Evolutionary conservation across 2,329 filamentous ascomycete genomes (phyloP).

Genomic region (Nemania bipapillata): DNA sequence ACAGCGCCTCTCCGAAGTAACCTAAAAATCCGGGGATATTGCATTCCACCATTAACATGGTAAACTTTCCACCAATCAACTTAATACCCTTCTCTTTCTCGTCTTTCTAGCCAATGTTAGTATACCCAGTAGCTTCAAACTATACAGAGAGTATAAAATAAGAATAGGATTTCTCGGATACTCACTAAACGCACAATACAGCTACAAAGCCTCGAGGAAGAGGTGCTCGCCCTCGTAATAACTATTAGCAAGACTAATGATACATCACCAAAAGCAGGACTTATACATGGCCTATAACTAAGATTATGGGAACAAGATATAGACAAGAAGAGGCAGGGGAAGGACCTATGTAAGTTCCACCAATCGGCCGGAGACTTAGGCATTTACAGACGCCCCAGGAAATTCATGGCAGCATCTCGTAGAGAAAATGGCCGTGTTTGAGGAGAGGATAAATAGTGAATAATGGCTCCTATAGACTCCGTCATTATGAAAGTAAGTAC

Average conservation of each 20-base stretch:
- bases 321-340: not conserved
- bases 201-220: not conserved
- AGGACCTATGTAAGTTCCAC: conserved; percentile 22
- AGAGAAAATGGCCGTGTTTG: not conserved
- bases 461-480: not conserved
- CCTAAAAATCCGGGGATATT: conserved; percentile 1
- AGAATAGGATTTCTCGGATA: not conserved
- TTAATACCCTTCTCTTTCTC: not conserved
- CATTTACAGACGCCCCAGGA: not conserved
- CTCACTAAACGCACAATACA: not conserved
- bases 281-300: not conserved
- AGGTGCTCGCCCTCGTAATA: not conserved
- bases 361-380: conserved; percentile 20
- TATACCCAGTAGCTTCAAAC: not conserved
- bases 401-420: not conserved
- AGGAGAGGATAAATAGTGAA: not conserved
- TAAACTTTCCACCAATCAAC: conserved; percentile 28
- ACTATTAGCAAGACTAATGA: not conserved
- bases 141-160: not conserved
- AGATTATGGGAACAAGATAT: too few species aligned
- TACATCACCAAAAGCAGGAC: not conserved
- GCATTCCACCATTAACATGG: not conserved
- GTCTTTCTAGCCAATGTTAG: not conserved
- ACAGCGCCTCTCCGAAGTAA: not conserved
- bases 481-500: not conserved